phyloP scores from a whole-genome alignment of 495 filamentous ascomycete genomes.

The Xylaria curta region DNA sequence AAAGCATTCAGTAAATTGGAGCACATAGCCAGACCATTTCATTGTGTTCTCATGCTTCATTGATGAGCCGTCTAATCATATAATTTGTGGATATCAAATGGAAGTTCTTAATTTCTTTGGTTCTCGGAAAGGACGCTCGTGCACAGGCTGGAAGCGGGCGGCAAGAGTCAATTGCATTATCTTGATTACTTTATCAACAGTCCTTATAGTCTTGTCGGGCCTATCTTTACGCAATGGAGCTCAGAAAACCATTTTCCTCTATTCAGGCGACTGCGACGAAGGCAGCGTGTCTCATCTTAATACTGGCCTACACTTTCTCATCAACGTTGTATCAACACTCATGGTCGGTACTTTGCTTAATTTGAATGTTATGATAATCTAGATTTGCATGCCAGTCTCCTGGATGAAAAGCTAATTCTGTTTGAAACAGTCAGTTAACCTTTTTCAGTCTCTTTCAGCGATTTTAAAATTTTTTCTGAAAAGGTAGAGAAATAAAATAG shows the following conservation, averaged over 20 bases:
- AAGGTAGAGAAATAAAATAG: not conserved
- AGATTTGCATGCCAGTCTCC: not conserved
- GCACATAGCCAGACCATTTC: not conserved
- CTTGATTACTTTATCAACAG: not conserved
- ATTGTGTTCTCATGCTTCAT: not conserved
- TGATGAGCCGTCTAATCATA: not conserved
- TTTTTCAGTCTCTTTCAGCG: not conserved
- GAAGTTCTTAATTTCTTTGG: not conserved
- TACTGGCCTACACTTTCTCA: not conserved
- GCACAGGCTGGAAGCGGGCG: not conserved
- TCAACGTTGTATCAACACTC: not conserved
- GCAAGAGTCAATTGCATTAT: not conserved
- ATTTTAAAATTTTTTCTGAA: not conserved
- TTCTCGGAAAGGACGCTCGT: not conserved
- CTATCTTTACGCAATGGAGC: not conserved
- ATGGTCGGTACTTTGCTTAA: not conserved
- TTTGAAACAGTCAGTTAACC: not conserved
- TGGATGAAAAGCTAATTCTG: not conserved
- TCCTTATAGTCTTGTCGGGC: not conserved
- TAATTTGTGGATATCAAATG: not conserved
- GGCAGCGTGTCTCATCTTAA: not conserved
- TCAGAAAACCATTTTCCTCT: not conserved
- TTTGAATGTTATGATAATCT: not conserved
- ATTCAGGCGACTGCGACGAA: not conserved
- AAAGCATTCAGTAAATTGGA: not conserved